phyloP scores from a whole-genome alignment of 1,284 basidiomycete species.

The Abortiporus biennis region DNA sequence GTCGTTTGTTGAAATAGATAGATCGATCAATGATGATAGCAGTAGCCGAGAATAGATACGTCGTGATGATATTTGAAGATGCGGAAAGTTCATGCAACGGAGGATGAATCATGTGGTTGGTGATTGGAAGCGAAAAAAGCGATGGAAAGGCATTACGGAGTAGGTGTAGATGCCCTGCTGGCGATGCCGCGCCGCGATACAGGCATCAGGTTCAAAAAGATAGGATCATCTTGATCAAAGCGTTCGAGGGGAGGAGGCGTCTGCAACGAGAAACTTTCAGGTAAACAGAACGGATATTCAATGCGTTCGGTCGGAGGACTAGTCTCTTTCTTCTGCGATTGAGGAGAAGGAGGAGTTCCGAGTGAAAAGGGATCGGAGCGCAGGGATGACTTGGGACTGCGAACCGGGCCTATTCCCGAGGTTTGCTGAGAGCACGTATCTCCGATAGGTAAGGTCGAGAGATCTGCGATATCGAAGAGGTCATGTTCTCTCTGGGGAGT shows the following conservation, averaged over 20 bases:
- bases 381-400: conserved; percentile 21
- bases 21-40: no score
- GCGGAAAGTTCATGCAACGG: neutral
- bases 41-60: neutral
- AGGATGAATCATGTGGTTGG: neutral
- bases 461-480: conserved; percentile 24
- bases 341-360: conserved; percentile 6
- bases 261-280: conserved; percentile 13
- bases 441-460: conserved; percentile 21
- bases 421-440: conserved; percentile 7
- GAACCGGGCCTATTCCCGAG: conserved; percentile 20
- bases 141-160: neutral
- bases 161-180: conserved; percentile 7
- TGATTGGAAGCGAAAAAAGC: neutral
- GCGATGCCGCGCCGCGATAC: conserved; percentile 11
- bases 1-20: no score
- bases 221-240: conserved; percentile 17
- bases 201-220: conserved; percentile 20
- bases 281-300: conserved; percentile 10
- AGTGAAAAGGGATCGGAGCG: conserved; percentile 14
- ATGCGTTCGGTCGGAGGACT: conserved; percentile 9
- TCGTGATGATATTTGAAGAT: neutral
- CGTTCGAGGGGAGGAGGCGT: conserved; percentile 21
- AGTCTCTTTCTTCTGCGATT: conserved; percentile 3
- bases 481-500: conserved; percentile 15